Conservation (phyloP, 345 rosid species). For the Theobroma cacao region DNA sequence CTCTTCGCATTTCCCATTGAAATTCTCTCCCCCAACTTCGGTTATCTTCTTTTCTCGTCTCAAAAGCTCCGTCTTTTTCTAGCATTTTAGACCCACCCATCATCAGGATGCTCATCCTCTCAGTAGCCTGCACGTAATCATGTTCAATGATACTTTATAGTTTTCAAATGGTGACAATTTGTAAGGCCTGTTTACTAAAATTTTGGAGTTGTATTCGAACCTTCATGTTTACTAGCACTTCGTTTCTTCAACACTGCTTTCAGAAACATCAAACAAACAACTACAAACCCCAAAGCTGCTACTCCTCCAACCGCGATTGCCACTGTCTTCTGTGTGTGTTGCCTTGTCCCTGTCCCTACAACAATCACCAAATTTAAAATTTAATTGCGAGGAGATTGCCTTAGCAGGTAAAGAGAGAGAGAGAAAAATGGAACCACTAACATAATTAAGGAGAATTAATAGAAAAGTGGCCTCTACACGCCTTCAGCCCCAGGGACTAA, state of each 20-base stretch:
- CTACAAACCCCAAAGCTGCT: constrained; percentile 61
- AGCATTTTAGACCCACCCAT: not conserved
- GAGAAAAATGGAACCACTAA: not conserved
- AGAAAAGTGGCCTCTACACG: not conserved
- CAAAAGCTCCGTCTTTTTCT: not conserved
- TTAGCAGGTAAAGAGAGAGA: not conserved
- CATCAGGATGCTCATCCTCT: not conserved
- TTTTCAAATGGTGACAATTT: too few relatives aligned
- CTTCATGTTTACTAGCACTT: constrained; percentile 35
- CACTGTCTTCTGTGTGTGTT: constrained; percentile 63
- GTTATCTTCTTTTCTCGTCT: not conserved
- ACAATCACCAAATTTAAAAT: not conserved
- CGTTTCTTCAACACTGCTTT: constrained; percentile 57
- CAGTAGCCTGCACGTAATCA: constrained; percentile 14
- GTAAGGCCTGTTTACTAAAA: too few relatives aligned
- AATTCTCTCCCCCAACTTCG: not conserved
- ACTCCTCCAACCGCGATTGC: constrained; percentile 85
- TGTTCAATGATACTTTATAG: not conserved
- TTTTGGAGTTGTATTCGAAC: not conserved
- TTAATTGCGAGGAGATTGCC: not conserved
- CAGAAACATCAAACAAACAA: constrained; percentile 62
- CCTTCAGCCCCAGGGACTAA: not conserved
- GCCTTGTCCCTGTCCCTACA: constrained; percentile 33
- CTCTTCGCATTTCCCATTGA: not conserved
- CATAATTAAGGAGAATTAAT: not conserved